Evolutionary conservation across 148 eudicot genomes (phyloP).

Genomic region (Chenopodium suecicum): DNA sequence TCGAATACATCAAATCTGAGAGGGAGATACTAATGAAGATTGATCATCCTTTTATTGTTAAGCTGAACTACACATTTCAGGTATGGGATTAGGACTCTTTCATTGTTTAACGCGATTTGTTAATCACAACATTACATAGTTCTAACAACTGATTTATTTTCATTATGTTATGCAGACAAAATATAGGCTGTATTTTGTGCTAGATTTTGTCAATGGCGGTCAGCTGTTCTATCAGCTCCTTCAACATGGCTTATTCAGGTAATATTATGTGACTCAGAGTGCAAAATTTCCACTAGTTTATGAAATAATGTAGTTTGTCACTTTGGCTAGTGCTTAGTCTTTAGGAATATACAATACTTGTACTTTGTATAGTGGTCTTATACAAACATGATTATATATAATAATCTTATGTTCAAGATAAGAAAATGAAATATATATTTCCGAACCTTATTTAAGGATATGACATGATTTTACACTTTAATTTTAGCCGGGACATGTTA

Average conservation of each 20-base stretch:
- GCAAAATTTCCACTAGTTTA: not conserved
- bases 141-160: not conserved
- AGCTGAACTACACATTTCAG: constrained; percentile 52
- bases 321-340: not conserved
- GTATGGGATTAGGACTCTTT: constrained; percentile 12
- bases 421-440: too few relatives aligned
- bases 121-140: not conserved
- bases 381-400: not conserved
- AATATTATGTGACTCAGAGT: not conserved
- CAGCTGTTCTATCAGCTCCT: constrained; percentile 52
- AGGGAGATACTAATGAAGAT: constrained; percentile 43
- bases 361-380: not conserved
- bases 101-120: not conserved
- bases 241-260: constrained; percentile 50
- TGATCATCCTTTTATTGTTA: constrained; percentile 53
- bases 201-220: constrained; percentile 57
- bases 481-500: too few relatives aligned
- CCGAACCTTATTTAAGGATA: not conserved
- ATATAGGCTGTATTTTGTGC: constrained; percentile 50
- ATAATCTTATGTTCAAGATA: too few relatives aligned
- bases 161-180: constrained; percentile 35
- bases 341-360: not conserved
- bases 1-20: constrained; percentile 44
- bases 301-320: not conserved
- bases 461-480: not conserved